Percentiles rank a stretch among this genome's conserved stretches.
These are phyloP conservation scores for Mucor ambiguus DNA, from an alignment of 371 early-diverging fungal genomes.

Conservation along the genomic window DNA sequence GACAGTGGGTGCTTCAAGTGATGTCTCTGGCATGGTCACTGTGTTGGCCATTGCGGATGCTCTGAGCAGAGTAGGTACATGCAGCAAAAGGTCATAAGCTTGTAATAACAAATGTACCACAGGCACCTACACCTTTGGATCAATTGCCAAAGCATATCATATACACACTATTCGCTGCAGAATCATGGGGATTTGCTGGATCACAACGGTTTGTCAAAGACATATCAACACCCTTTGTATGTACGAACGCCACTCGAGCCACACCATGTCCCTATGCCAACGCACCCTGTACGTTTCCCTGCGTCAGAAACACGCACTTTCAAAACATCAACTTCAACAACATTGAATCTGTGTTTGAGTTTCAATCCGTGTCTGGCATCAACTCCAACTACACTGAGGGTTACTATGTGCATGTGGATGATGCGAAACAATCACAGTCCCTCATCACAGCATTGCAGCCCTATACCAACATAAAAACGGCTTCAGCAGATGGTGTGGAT, in stretches of 20 bases:
- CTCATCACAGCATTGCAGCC: constrained; percentile 17
- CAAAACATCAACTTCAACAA: constrained; percentile 62
- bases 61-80: constrained; percentile 57
- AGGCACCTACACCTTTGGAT: constrained; percentile 51
- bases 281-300: constrained; percentile 68
- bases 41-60: constrained; percentile 75
- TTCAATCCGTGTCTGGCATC: constrained; percentile 48
- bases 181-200: constrained; percentile 79
- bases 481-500: constrained; percentile 52
- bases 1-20: constrained; percentile 53
- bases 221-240: constrained; percentile 58
- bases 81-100: too few species aligned
- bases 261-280: constrained; percentile 46
- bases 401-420: constrained; percentile 54
- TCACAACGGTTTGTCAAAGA: constrained; percentile 83
- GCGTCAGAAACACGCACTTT: constrained; percentile 62
- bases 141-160: constrained; percentile 66
- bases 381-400: constrained; percentile 23
- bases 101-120: background rate
- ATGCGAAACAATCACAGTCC: constrained; percentile 27
- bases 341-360: constrained; percentile 63
- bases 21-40: constrained; percentile 64
- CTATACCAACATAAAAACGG: constrained; percentile 34
- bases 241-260: constrained; percentile 54
- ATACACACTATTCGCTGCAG: constrained; percentile 75